phyloP scores from a whole-genome alignment of 2,329 filamentous ascomycete species.

The Pseudogymnoascus sp. region DNA sequence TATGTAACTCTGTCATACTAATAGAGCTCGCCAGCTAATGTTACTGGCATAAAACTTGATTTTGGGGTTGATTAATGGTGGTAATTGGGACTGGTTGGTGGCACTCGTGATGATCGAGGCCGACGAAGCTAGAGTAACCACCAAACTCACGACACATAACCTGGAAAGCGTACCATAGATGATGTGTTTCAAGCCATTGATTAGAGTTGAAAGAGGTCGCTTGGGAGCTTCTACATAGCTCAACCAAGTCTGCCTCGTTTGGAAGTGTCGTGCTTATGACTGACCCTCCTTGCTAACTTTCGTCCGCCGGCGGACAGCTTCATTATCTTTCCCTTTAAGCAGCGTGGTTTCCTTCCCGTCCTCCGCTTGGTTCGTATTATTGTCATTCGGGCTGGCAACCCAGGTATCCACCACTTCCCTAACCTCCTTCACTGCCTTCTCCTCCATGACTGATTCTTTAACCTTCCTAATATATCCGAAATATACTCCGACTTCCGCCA shows the following conservation, averaged over 20 bases:
- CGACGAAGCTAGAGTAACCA: not conserved
- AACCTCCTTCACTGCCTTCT: constrained; percentile 51
- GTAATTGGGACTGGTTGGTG: not conserved
- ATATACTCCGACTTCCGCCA: constrained; percentile 73
- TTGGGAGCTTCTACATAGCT: not conserved
- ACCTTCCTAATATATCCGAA: constrained; percentile 65
- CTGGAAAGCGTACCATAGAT: not conserved
- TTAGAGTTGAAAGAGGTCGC: not conserved
- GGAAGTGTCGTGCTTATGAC: not conserved
- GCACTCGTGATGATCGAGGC: not conserved
- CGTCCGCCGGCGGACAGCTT: not conserved
- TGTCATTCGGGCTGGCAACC: constrained; percentile 33
- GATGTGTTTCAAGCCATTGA: not conserved
- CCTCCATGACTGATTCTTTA: constrained; percentile 55
- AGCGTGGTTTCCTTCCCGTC: not conserved
- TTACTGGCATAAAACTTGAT: not conserved
- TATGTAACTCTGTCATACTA: not conserved
- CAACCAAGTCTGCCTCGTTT: not conserved
- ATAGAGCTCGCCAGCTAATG: not conserved
- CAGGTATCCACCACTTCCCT: constrained; percentile 65
- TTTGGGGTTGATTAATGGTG: not conserved
- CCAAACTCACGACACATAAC: not conserved
- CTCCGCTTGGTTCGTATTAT: not conserved
- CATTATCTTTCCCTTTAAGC: not conserved
- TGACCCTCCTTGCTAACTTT: not conserved